Evolutionary conservation across 768 basidiomycete species (phyloP), one percentile per base, ranked within the genome.

Genomic region (Tricholomella constricta): DNA sequence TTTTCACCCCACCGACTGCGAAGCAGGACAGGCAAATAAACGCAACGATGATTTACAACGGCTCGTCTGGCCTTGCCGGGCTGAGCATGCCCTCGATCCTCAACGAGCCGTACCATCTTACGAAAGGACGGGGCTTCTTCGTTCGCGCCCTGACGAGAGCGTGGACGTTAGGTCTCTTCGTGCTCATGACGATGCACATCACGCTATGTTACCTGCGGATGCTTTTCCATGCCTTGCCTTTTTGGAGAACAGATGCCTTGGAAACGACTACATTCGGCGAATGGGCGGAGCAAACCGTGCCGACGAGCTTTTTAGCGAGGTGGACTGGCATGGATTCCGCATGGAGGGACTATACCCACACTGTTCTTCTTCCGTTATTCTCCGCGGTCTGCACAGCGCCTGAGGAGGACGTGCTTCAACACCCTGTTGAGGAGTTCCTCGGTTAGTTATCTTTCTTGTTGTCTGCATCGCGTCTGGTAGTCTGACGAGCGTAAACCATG

Each of bases 311-410:
- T 10, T 11, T 85, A 0, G 72, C 77, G 5, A 70, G 69, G 48
- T 70, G 66, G 58, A 60, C 72, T 3, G 79, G 80, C 5, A 61
- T 83, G 48, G 85, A 88, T 55, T 46, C 57, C 10, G 63, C 72
- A 0, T 88, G 85, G 83, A 58, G 56, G 12, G 67, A 69, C 10
- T 89, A 89, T 64, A 72, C 80, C 11, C 65, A 74, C 4, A 72
- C 73, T 19, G 72, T 89, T 0, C 63, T 91, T 38, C 60, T 84
- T 0, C 86, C 88, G 0, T 63, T 91, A 32, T 88, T 89, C 62
- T 87, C 87, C 19, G 87, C 85, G 0, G 82, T 91, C 3, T 87
- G 86, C 52, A 89, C 89, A 0, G 81, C 86, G 3, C 75, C 83
- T 0, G 74, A 75, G 36, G 71, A 76, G 9, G 81, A 81, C 52